Conservation (phyloP, 129 eudicot species). For the Heracleum sosnowskyi region DNA sequence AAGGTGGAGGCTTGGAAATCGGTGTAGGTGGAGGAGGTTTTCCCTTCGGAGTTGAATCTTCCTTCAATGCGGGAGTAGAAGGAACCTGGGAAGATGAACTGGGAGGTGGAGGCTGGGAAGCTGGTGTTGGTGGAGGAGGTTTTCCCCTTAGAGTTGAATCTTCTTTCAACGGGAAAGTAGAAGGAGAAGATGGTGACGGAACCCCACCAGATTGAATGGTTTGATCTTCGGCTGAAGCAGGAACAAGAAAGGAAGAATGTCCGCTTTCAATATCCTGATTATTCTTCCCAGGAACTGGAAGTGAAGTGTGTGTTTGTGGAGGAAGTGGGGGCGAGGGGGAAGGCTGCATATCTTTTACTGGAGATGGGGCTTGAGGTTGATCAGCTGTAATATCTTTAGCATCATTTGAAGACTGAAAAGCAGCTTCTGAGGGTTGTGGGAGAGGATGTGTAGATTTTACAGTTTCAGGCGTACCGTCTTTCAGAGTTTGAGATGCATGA, state of each 20-base stretch:
- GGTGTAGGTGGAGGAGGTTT: conserved; percentile 35
- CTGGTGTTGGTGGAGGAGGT: conserved; percentile 33
- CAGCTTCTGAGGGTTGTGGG: conserved; percentile 11
- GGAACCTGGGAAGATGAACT: background rate
- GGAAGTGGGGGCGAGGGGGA: conserved; percentile 12
- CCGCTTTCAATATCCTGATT: conserved; percentile 1
- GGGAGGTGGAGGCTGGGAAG: conserved; percentile 21
- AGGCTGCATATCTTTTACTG: background rate
- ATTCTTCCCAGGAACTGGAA: conserved; percentile 17
- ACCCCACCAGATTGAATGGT: conserved; percentile 2
- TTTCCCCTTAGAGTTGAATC: conserved; percentile 11
- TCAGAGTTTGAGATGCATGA: conserved; percentile 17
- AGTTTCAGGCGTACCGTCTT: conserved; percentile 9
- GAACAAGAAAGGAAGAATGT: conserved; percentile 15
- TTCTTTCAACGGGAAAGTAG: conserved; percentile 37
- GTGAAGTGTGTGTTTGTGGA: conserved; percentile 4
- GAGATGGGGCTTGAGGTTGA: conserved; percentile 25
- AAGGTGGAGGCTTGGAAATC: conserved; percentile 19
- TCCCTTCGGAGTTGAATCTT: conserved; percentile 9
- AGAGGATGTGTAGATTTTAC: conserved; percentile 17
- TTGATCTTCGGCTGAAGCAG: conserved; percentile 13
- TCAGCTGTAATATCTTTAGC: conserved; percentile 17
- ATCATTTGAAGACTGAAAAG: conserved; percentile 29
- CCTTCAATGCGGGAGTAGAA: conserved; percentile 37
- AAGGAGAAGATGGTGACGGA: conserved; percentile 29